These are phyloP conservation scores for Artemisia annua DNA, from an alignment of 129 eudicot species.

Conservation along the genomic window DNA sequence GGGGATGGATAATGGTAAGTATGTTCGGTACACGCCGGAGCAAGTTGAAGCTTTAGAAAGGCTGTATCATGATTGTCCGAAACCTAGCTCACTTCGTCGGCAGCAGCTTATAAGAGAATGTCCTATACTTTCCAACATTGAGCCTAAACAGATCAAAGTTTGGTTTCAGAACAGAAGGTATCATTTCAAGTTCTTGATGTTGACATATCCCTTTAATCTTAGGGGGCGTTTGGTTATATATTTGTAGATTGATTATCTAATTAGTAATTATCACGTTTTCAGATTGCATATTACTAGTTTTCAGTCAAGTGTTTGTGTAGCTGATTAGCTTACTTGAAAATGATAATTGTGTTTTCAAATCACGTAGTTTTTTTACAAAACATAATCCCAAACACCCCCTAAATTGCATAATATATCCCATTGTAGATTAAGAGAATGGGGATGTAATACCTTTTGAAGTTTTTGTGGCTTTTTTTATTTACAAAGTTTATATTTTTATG, in stretches of 20 bases:
- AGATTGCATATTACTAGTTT: no score
- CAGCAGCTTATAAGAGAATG: slow-evolving; percentile 93
- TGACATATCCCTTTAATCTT: slow-evolving; percentile 11
- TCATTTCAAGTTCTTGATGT: slow-evolving; percentile 12
- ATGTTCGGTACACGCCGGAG: slow-evolving; percentile 89
- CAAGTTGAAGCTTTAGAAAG: slow-evolving; percentile 95
- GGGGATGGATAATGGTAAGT: slow-evolving; percentile 77
- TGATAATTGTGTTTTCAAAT: no score
- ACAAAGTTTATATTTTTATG: slow-evolving; percentile 18
- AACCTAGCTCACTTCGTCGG: slow-evolving; percentile 86
- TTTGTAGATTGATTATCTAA: no score
- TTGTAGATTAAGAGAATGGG: slow-evolving; percentile 8
- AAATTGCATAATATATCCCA: not conserved
- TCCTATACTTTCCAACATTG: slow-evolving; percentile 85
- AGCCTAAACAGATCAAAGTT: slow-evolving; percentile 97
- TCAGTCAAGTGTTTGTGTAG: no score
- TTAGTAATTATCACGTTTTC: no score
- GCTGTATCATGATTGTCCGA: slow-evolving; percentile 85
- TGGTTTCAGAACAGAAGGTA: slow-evolving; percentile 96
- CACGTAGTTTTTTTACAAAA: no score
- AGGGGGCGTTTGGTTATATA: no score
- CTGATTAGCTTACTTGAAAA: no score
- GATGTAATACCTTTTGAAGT: not conserved
- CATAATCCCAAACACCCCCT: no score
- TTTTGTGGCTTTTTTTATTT: not conserved